These are phyloP conservation scores for Pneumocystis jirovecii DNA, from an alignment of 1,139 yeast species.

Conservation along the genomic window DNA sequence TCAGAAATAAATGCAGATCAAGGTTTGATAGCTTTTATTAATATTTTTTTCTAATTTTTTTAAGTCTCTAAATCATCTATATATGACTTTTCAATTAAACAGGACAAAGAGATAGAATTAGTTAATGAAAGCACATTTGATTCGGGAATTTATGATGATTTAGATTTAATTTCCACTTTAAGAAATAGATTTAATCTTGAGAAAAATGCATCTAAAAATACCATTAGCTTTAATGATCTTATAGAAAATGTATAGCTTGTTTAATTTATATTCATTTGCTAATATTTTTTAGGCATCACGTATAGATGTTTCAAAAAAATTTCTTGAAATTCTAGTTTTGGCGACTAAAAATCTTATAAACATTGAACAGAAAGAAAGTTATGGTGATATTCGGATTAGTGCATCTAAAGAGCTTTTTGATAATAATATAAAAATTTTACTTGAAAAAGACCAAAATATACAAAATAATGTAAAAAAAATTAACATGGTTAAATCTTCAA, in stretches of 20 bases:
- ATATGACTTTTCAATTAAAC: not conserved
- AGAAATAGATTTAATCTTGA: slow-evolving; percentile 8
- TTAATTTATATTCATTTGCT: not conserved
- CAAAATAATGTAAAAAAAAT: not conserved
- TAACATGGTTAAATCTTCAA: not conserved
- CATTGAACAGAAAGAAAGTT: slow-evolving; percentile 46
- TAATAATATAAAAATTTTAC: slow-evolving; percentile 11
- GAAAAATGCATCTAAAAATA: slow-evolving; percentile 34
- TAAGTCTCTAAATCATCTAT: not conserved
- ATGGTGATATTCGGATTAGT: slow-evolving; percentile 42
- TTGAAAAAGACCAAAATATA: not conserved
- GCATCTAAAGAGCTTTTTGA: slow-evolving; percentile 27
- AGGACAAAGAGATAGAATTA: not conserved
- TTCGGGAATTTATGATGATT: slow-evolving; percentile 3
- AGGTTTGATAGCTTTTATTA: not conserved
- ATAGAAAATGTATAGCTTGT: slow-evolving; percentile 25
- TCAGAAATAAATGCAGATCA: not conserved
- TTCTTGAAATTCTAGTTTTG: slow-evolving; percentile 68
- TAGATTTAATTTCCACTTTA: slow-evolving; percentile 8
- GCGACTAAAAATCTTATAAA: slow-evolving; percentile 64
- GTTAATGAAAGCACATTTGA: slow-evolving; percentile 4
- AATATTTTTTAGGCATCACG: slow-evolving; percentile 14
- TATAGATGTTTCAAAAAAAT: slow-evolving; percentile 55
- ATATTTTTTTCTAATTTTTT: not conserved
- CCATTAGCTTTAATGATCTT: slow-evolving; percentile 41